Percentiles rank a stretch among this genome's conserved stretches.
These are phyloP conservation scores for Xerocomus nothofagi DNA, from an alignment of 1,284 basidiomycete genomes.

Conservation along the genomic window DNA sequence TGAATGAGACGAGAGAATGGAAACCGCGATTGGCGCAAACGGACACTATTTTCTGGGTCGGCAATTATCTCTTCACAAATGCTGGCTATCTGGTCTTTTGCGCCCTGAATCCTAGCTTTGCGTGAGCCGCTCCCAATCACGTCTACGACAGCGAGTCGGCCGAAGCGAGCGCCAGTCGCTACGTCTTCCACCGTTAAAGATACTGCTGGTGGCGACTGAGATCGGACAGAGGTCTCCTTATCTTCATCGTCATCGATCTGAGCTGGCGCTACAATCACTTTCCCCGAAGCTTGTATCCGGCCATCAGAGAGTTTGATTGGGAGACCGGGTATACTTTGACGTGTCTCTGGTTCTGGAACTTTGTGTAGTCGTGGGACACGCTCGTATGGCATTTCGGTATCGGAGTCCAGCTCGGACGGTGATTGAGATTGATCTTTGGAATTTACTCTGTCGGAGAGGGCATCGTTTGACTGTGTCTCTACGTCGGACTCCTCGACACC, in stretches of 20 bases:
- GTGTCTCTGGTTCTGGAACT: slow-evolving; percentile 45
- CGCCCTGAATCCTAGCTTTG: slow-evolving; percentile 67
- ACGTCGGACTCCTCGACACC: slow-evolving; percentile 42
- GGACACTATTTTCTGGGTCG: slow-evolving; percentile 81
- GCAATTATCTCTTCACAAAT: slow-evolving; percentile 88
- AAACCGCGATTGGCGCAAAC: slow-evolving; percentile 29
- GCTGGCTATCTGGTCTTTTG: slow-evolving; percentile 87
- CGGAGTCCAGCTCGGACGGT: slow-evolving; percentile 44
- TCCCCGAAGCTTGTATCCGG: slow-evolving; percentile 61
- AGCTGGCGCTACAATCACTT: slow-evolving; percentile 38
- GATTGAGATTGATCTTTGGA: slow-evolving; percentile 18
- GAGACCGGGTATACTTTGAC: slow-evolving; percentile 62
- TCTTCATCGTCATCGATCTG: slow-evolving; percentile 44
- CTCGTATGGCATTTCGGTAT: slow-evolving; percentile 75
- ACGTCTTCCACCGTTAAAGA: slow-evolving; percentile 57
- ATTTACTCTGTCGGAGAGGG: slow-evolving; percentile 23
- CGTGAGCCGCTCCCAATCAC: slow-evolving; percentile 71
- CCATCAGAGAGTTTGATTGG: slow-evolving; percentile 87
- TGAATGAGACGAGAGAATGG: slow-evolving; percentile 19
- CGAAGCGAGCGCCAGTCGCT: slow-evolving; percentile 76
- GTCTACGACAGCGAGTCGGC: slow-evolving; percentile 77
- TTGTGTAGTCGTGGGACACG: slow-evolving; percentile 52
- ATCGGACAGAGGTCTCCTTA: slow-evolving; percentile 26
- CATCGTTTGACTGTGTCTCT: slow-evolving; percentile 26
- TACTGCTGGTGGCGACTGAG: slow-evolving; percentile 28